Percentiles rank a stretch among this genome's conserved stretches.
phyloP scores from a whole-genome alignment of 768 basidiomycete genomes.

The Gymnopilus junonius region DNA sequence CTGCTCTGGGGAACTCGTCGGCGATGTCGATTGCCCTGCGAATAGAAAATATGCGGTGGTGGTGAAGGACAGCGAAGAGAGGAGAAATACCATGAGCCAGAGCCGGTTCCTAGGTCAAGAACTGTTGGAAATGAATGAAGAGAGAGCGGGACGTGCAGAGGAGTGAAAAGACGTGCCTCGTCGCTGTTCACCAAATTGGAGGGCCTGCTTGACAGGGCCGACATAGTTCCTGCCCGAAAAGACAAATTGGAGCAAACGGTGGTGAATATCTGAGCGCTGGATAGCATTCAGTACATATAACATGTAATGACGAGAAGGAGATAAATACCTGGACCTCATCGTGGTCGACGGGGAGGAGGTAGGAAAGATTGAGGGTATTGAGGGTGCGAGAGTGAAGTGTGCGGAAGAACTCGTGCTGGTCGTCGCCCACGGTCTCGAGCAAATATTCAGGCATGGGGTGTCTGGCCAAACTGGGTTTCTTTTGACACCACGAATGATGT shows the following conservation, averaged over 20 bases:
- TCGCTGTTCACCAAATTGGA: constrained; percentile 54
- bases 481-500: constrained; percentile 28
- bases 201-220: constrained; percentile 62
- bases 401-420: constrained; percentile 59
- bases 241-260: constrained; percentile 70
- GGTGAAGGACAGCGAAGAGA: background rate
- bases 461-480: constrained; percentile 26
- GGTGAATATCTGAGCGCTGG: constrained; percentile 66
- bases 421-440: constrained; percentile 37
- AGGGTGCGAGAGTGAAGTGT: constrained; percentile 54
- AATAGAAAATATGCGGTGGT: constrained; percentile 4
- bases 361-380: constrained; percentile 57
- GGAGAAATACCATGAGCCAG: constrained; percentile 57
- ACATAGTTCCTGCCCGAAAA: constrained; percentile 67
- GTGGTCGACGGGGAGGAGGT: constrained; percentile 68
- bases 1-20: constrained; percentile 68
- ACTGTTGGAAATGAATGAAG: constrained; percentile 38
- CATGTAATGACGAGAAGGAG: background rate
- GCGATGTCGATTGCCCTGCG: constrained; percentile 74
- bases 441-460: constrained; percentile 27
- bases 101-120: constrained; percentile 73
- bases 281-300: constrained; percentile 6
- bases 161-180: constrained; percentile 35
- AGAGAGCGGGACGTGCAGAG: background rate
- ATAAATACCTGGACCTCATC: constrained; percentile 63